Evolutionary conservation across 768 basidiomycete genomes (phyloP).

Genomic region (Leccinum subgranulosum): DNA sequence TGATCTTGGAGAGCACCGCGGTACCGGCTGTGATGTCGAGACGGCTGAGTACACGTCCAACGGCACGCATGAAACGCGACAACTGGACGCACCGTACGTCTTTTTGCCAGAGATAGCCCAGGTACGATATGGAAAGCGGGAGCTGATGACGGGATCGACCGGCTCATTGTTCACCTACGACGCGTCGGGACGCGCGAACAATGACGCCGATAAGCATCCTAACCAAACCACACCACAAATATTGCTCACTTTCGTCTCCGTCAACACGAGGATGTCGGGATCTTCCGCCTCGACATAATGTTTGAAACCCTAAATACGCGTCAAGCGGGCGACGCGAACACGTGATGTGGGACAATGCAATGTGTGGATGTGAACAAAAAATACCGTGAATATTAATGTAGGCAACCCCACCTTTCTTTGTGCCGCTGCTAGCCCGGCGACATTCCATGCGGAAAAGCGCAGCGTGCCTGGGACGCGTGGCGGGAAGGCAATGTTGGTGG

Average conservation of each 20-base stretch:
- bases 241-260: slow-evolving; percentile 72
- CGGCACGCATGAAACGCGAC: background rate
- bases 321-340: background rate
- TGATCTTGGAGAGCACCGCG: slow-evolving; percentile 73
- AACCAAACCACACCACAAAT: background rate
- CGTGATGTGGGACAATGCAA: no score
- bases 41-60: background rate
- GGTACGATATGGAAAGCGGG: slow-evolving; percentile 65
- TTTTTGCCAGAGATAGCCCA: slow-evolving; percentile 81
- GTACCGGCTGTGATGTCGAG: slow-evolving; percentile 61
- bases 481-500: slow-evolving; percentile 30
- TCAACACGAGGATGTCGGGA: slow-evolving; percentile 78
- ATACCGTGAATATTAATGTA: no score
- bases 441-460: slow-evolving; percentile 73
- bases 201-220: no score
- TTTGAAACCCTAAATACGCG: slow-evolving; percentile 64
- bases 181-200: background rate
- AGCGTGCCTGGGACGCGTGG: slow-evolving; percentile 38
- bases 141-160: slow-evolving; percentile 51
- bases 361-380: background rate
- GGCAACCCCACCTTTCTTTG: slow-evolving; percentile 62
- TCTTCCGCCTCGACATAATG: slow-evolving; percentile 83
- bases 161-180: slow-evolving; percentile 68
- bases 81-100: slow-evolving; percentile 57
- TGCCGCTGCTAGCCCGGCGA: slow-evolving; percentile 71